Conservation (phyloP, 2,329 filamentous ascomycete species). For the Trichoderma semiorbis region DNA sequence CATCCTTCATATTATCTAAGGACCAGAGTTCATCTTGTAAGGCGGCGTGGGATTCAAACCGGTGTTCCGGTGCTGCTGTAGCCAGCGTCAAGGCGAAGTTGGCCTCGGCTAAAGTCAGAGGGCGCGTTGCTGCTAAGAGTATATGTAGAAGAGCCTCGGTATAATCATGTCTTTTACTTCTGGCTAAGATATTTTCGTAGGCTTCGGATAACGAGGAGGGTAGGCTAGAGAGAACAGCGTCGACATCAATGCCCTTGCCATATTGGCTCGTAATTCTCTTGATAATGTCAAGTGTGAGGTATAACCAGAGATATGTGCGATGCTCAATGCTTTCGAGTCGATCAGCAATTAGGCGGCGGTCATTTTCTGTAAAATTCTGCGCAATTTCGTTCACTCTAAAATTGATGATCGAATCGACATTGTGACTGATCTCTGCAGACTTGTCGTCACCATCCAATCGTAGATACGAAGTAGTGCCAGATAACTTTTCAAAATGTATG, state of each 20-base stretch:
- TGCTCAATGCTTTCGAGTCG: constrained; percentile 30
- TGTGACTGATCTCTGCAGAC: constrained; percentile 26
- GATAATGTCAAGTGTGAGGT: constrained; percentile 33
- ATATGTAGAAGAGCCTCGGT: background rate
- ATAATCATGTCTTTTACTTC: background rate
- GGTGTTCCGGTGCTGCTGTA: no score
- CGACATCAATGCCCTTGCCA: constrained; percentile 13
- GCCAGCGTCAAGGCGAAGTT: constrained; percentile 10
- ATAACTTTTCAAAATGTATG: constrained; percentile 19
- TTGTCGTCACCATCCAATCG: constrained; percentile 30
- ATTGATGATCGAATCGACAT: constrained; percentile 33
- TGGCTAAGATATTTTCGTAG: constrained; percentile 25
- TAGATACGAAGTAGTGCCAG: constrained; percentile 19
- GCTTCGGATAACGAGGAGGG: constrained; percentile 25
- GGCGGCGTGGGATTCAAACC: background rate
- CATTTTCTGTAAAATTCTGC: constrained; percentile 19
- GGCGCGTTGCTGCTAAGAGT: background rate
- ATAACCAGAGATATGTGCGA: constrained; percentile 40
- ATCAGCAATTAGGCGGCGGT: constrained; percentile 23
- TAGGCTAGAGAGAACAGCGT: constrained; percentile 17
- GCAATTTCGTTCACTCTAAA: constrained; percentile 17
- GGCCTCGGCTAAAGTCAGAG: constrained; percentile 1
- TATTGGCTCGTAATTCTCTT: constrained; percentile 19
- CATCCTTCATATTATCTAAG: background rate
- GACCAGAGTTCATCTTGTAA: background rate